Percentiles rank a stretch among this genome's conserved stretches.
Conservation (phyloP, 768 basidiomycete species). For the Naganishia vaughanmartiniae region DNA sequence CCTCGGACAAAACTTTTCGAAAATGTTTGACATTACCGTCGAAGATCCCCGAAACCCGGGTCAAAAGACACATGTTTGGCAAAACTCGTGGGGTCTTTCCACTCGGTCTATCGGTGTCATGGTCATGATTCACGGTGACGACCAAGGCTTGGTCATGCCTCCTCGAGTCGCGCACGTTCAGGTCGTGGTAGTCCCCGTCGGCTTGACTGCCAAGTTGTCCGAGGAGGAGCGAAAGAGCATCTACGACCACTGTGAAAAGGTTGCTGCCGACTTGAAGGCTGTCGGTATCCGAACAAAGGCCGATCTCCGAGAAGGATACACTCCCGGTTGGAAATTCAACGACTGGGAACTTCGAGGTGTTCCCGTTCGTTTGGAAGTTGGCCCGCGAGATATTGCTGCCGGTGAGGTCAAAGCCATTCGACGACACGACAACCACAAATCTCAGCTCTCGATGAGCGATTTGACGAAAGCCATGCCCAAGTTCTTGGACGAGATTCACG, state of each 20-base stretch:
- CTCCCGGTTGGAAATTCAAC: slow-evolving; percentile 98
- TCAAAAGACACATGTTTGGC: slow-evolving; percentile 71
- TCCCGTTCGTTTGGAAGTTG: slow-evolving; percentile 93
- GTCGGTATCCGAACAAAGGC: slow-evolving; percentile 78
- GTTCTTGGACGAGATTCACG: slow-evolving; percentile 81
- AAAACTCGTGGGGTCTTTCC: slow-evolving; percentile 97
- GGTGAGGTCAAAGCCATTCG: slow-evolving; percentile 81
- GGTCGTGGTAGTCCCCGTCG: slow-evolving; percentile 86
- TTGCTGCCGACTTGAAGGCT: slow-evolving; percentile 70
- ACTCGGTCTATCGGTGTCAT: slow-evolving; percentile 96
- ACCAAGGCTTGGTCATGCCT: slow-evolving; percentile 95
- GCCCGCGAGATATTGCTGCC: slow-evolving; percentile 77
- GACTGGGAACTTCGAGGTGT: slow-evolving; percentile 99
- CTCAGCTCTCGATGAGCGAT: slow-evolving; percentile 59
- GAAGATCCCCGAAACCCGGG: slow-evolving; percentile 71
- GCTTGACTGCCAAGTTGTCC: slow-evolving; percentile 78
- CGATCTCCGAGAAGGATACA: slow-evolving; percentile 91
- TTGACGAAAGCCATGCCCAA: slow-evolving; percentile 59
- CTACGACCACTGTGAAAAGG: slow-evolving; percentile 71
- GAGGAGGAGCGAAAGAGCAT: slow-evolving; percentile 62
- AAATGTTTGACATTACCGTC: slow-evolving; percentile 97
- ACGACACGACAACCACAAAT: slow-evolving; percentile 69
- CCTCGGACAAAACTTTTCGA: slow-evolving; percentile 96
- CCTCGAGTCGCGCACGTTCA: slow-evolving; percentile 92
- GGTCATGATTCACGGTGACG: slow-evolving; percentile 99